phyloP scores from a whole-genome alignment of 2,329 filamentous ascomycete genomes.

The Canariomyces notabilis region DNA sequence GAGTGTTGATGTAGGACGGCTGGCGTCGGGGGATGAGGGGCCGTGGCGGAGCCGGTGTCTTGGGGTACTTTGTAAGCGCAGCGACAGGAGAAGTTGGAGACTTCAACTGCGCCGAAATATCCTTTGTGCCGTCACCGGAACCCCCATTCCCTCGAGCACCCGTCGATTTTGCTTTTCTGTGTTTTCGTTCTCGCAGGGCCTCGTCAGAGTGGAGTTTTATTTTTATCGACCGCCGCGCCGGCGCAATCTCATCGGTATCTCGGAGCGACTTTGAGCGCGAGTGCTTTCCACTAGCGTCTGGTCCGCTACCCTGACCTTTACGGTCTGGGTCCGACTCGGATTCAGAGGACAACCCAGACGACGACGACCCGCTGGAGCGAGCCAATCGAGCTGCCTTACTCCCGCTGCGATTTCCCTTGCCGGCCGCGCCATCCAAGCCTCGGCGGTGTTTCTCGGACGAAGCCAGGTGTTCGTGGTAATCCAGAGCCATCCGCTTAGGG shows the following conservation, averaged over 20 bases:
- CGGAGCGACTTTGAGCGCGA: conserved; percentile 59
- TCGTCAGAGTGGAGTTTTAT: conserved; percentile 88
- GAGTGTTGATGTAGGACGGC: conserved; percentile 73
- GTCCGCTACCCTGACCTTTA: conserved; percentile 32
- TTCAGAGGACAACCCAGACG: conserved; percentile 66
- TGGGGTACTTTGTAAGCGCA: conserved; percentile 81
- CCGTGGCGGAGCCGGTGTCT: conserved; percentile 80
- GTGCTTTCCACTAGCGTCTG: conserved; percentile 34
- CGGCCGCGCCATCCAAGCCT: conserved; percentile 6
- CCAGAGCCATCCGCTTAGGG: conserved; percentile 45
- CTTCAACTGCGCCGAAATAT: conserved; percentile 77
- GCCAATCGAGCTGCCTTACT: neutral
- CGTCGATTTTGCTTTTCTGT: conserved; percentile 54
- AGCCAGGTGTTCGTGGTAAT: conserved; percentile 30
- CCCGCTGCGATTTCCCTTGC: conserved; percentile 13
- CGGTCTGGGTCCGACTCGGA: conserved; percentile 56
- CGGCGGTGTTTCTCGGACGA: conserved; percentile 29
- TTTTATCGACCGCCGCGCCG: conserved; percentile 73
- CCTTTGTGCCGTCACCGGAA: conserved; percentile 34
- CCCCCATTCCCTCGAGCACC: conserved; percentile 39
- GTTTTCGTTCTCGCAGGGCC: conserved; percentile 65
- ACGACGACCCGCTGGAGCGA: conserved; percentile 43
- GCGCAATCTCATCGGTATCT: conserved; percentile 58
- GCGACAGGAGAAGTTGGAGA: conserved; percentile 82
- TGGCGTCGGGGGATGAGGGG: conserved; percentile 85